Evolutionary conservation across 2,329 filamentous ascomycete species (phyloP).

Genomic region (Zymoseptoria pseudotritici): DNA sequence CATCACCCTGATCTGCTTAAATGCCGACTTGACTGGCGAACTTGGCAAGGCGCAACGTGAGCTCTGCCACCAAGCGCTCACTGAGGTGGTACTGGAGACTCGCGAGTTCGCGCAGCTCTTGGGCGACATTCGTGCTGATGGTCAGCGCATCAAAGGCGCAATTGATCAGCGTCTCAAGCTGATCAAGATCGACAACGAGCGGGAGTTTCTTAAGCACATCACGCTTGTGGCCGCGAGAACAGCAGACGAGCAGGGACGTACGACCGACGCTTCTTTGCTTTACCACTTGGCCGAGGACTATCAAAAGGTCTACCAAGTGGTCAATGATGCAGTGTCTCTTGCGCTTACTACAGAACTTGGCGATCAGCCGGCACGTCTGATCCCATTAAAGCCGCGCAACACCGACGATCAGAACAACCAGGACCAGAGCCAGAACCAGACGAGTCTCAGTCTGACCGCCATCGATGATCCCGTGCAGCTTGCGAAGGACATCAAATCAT

Average conservation of each 20-base stretch:
- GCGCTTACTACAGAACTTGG: slow-evolving; percentile 80
- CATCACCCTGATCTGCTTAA: slow-evolving; percentile 82
- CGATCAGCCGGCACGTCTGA: slow-evolving; percentile 67
- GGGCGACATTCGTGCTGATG: slow-evolving; percentile 82
- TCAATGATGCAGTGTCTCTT: slow-evolving; percentile 85
- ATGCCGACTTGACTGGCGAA: slow-evolving; percentile 69
- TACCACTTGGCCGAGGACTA: slow-evolving; percentile 95
- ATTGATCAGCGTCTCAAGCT: slow-evolving; percentile 79
- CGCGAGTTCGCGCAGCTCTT: slow-evolving; percentile 90
- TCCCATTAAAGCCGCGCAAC: slow-evolving; percentile 68
- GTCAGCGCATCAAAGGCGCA: slow-evolving; percentile 73
- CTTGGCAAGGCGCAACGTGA: slow-evolving; percentile 68
- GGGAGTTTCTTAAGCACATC: slow-evolving; percentile 83
- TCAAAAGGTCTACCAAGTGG: slow-evolving; percentile 82
- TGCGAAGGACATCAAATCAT: slow-evolving; percentile 53
- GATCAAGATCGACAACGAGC: slow-evolving; percentile 70
- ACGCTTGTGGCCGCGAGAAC: slow-evolving; percentile 86
- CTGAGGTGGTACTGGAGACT: slow-evolving; percentile 92
- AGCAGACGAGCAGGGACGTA: slow-evolving; percentile 88
- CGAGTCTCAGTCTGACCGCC: slow-evolving; percentile 58
- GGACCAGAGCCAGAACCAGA: slow-evolving; percentile 34
- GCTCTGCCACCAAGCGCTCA: slow-evolving; percentile 85
- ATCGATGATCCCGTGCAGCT: slow-evolving; percentile 60
- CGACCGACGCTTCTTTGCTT: slow-evolving; percentile 85
- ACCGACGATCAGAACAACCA: slow-evolving; percentile 27